These are phyloP conservation scores for Zygoascus biomembranicola DNA, from an alignment of 805 yeast genomes.

Conservation along the genomic window DNA sequence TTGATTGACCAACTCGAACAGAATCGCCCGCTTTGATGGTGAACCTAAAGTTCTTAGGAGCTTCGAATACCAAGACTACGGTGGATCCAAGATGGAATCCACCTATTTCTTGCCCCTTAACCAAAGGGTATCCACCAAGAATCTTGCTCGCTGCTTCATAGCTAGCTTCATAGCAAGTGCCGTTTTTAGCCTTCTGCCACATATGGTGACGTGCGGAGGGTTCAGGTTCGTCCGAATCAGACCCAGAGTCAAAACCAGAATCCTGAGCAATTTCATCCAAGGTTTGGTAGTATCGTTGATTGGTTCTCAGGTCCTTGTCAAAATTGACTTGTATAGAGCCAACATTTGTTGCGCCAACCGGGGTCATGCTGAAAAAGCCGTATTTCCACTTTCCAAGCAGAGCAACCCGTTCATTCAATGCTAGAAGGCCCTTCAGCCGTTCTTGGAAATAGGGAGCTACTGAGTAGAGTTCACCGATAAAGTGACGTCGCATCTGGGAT, in stretches of 20 bases:
- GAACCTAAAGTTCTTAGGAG: conserved; percentile 74
- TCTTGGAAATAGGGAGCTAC: conserved; percentile 96
- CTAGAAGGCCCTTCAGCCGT: conserved; percentile 77
- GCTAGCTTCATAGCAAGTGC: conserved; percentile 90
- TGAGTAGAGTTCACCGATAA: conserved; percentile 88
- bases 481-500: conserved; percentile 84
- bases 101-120: conserved; percentile 92
- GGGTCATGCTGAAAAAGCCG: conserved; percentile 97
- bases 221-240: conserved; percentile 4
- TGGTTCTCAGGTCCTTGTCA: conserved; percentile 83
- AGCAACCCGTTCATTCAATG: conserved; percentile 91
- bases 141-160: conserved; percentile 69
- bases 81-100: conserved; percentile 96
- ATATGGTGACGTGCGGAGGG: conserved; percentile 8
- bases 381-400: conserved; percentile 91
- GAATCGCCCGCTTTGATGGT: conserved; percentile 60
- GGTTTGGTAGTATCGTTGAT: conserved; percentile 41
- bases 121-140: conserved; percentile 79
- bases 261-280: neutral
- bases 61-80: conserved; percentile 94
- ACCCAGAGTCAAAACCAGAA: neutral
- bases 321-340: conserved; percentile 90
- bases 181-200: conserved; percentile 45
- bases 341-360: conserved; percentile 98
- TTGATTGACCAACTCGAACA: conserved; percentile 72